Percentiles rank a stretch among this genome's conserved stretches.
Evolutionary conservation across 495 filamentous ascomycete species (phyloP).

Genomic region (Rostrohypoxylon terebratum): DNA sequence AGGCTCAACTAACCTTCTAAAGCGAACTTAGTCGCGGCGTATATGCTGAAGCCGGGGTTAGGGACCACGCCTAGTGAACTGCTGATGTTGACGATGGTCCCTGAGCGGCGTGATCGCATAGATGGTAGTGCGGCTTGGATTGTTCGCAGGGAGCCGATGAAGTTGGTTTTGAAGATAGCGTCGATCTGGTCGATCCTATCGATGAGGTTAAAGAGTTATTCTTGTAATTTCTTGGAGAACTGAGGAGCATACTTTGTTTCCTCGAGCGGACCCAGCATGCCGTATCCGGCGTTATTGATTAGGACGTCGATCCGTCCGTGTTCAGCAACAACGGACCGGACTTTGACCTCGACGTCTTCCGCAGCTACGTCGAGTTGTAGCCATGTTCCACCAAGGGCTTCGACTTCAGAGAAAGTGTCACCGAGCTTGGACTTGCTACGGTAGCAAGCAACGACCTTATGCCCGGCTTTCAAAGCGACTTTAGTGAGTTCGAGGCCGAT

Average conservation of each 20-base stretch:
- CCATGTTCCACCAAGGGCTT: slow-evolving; percentile 53
- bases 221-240: background rate
- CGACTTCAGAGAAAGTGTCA: slow-evolving; percentile 48
- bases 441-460: slow-evolving; percentile 57
- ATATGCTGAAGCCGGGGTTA: slow-evolving; percentile 47
- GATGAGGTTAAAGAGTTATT: background rate
- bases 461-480: slow-evolving; percentile 52
- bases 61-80: slow-evolving; percentile 47
- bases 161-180: slow-evolving; percentile 58
- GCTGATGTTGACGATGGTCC: slow-evolving; percentile 58
- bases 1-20: slow-evolving; percentile 47
- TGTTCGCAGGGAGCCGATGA: slow-evolving; percentile 58
- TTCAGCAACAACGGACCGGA: slow-evolving; percentile 49
- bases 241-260: slow-evolving; percentile 52
- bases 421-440: slow-evolving; percentile 49
- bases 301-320: slow-evolving; percentile 62
- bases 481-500: slow-evolving; percentile 54
- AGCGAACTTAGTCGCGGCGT: slow-evolving; percentile 59
- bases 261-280: slow-evolving; percentile 58
- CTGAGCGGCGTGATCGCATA: slow-evolving; percentile 58
- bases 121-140: slow-evolving; percentile 61
- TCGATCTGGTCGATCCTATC: slow-evolving; percentile 49
- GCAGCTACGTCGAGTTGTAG: slow-evolving; percentile 55
- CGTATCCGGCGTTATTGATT: slow-evolving; percentile 63
- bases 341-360: slow-evolving; percentile 46